A percentile compares a stretch with the other conserved stretches of the same genome.
These are phyloP conservation scores for Aeschynomene evenia DNA, from an alignment of 306 rosid genomes.

Conservation along the genomic window DNA sequence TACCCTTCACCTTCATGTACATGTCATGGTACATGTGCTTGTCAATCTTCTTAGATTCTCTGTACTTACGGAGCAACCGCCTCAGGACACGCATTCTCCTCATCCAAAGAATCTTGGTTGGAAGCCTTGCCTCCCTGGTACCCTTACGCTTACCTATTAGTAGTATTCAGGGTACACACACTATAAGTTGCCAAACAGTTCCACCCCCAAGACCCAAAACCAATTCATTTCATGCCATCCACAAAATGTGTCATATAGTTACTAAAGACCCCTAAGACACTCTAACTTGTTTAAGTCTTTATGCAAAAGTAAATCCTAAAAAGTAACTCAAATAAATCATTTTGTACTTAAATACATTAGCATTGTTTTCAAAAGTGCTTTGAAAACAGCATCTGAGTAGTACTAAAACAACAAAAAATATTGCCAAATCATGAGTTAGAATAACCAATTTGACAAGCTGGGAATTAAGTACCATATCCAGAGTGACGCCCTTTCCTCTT, in stretches of 20 bases:
- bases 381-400: no score
- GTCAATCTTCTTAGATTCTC: no score
- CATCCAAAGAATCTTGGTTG: constrained; percentile 88
- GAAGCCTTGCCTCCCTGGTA: constrained; percentile 96
- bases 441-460: background rate
- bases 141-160: constrained; percentile 94
- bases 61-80: no score
- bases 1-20: no score
- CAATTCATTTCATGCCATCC: background rate
- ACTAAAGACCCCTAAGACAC: background rate
- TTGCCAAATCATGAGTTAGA: background rate
- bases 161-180: background rate
- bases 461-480: constrained; percentile 68
- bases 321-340: no score
- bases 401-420: no score
- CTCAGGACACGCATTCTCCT: no score
- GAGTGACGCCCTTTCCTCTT: constrained; percentile 96
- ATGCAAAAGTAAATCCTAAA: background rate
- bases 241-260: background rate
- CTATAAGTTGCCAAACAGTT: background rate
- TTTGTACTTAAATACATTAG: no score
- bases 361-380: no score
- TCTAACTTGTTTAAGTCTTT: background rate
- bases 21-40: no score
- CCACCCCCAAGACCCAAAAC: background rate